A percentile compares a stretch with the other conserved stretches of the same genome.
These are phyloP conservation scores for Cyclotella cryptica DNA, from an alignment of 108 stramenopile species.

Conservation along the genomic window DNA sequence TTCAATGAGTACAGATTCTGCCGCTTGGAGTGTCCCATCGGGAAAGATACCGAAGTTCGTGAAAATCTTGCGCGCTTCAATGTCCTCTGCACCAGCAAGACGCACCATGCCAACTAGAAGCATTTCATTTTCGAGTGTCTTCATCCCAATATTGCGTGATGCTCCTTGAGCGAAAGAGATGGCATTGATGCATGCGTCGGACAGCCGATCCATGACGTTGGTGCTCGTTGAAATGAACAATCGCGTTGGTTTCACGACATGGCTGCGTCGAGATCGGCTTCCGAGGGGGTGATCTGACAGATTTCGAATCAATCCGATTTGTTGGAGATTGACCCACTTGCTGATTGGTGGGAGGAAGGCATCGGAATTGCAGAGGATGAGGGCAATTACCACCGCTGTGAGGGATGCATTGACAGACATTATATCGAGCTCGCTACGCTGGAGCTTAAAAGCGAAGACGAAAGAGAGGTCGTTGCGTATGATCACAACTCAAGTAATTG, in stretches of 20 bases:
- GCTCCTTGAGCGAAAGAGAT: conserved; percentile 39
- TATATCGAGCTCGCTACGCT: too few species aligned
- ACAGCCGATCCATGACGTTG: conserved; percentile 47
- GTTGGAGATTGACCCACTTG: too few species aligned
- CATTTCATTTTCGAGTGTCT: conserved; percentile 34
- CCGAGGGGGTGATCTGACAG: too few species aligned
- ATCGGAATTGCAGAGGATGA: too few species aligned
- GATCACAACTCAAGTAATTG: too few species aligned
- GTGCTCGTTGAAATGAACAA: conserved; percentile 34
- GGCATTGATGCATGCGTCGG: conserved; percentile 37
- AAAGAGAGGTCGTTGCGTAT: too few species aligned
- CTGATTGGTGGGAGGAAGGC: too few species aligned
- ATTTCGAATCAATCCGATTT: too few species aligned
- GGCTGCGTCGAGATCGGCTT: too few species aligned
- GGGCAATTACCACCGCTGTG: too few species aligned
- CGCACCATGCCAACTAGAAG: conserved; percentile 46
- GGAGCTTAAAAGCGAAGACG: too few species aligned
- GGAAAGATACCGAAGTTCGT: conserved; percentile 48
- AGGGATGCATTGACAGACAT: too few species aligned
- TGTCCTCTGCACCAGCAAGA: conserved; percentile 36
- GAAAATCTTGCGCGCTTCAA: conserved; percentile 42
- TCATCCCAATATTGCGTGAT: conserved; percentile 13
- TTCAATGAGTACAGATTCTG: conserved; percentile 27
- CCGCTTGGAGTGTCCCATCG: conserved; percentile 39
- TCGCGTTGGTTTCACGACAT: neutral